Base-by-base conservation (phyloP, 2,329 filamentous ascomycete species). In the Coniochaeta ligniaria region DNA sequence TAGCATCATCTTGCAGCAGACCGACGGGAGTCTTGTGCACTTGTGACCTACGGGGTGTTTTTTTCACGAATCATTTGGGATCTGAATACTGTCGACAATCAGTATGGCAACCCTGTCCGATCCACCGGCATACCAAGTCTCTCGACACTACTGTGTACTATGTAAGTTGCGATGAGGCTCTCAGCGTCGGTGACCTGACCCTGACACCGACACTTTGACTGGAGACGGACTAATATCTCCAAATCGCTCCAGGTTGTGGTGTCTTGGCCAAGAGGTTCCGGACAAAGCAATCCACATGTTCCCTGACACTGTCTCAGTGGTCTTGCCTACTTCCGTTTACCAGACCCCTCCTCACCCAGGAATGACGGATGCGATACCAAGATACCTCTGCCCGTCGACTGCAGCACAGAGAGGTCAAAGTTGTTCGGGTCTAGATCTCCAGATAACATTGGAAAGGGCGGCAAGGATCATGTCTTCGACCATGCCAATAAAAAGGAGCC, bases 401-500 rank as follows among this genome's bases (percentile, higher is more conserved):
- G 22, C 12, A 31, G 28, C 28, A 31, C 52, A 20, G 52, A 3
- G 9, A 57, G 5, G n/a, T 16, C 35, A 24, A 57, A 12, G 55
- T 16, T 35, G 38, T 45, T 16, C n/a, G 26, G 12, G 56, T 45
- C 56, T 20, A 58, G 56, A 57, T 57, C 54, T 22, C 35, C 24
- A 52, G 47, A 52, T 52, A 52, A 26, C 22, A 52, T 52, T 31
- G 22, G 6, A 38, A 57, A 57, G n/a, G 33, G 26, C 50, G 50
- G 11, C 31, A n/a, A 38, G n/a, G 33, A 38, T 22, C 33, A 35
- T 36, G 35, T 36, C 28, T 57, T 57, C 31, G 31, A 57, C 54
- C 20, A 41, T 58, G 20, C 38, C 56, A 58, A 58, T 58, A 58
- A 35, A 58, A 6, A 58, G 6, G 17, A 43, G 56, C 38, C 56